phyloP scores from a whole-genome alignment of 2,329 filamentous ascomycete species.

The Plectosphaerella sp. region DNA sequence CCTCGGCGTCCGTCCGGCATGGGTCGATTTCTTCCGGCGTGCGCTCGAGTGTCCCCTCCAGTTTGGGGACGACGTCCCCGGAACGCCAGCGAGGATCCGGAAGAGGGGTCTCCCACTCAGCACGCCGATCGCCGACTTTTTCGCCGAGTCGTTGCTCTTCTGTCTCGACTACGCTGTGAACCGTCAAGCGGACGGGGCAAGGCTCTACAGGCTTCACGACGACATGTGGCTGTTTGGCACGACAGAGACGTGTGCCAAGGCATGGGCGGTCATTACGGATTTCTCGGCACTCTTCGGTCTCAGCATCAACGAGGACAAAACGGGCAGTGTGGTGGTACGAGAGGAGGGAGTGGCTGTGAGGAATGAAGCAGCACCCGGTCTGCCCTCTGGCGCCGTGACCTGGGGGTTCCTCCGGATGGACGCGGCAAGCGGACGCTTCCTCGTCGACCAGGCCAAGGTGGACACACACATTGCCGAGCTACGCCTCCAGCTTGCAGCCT shows the following conservation, averaged over 20 bases:
- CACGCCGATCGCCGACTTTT: constrained; percentile 48
- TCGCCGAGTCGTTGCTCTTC: constrained; percentile 56
- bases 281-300: constrained; percentile 50
- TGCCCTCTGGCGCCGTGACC: constrained; percentile 49
- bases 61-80: constrained; percentile 44
- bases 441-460: constrained; percentile 51
- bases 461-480: constrained; percentile 54
- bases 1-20: constrained; percentile 45
- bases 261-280: constrained; percentile 46
- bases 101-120: constrained; percentile 52
- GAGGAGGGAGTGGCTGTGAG: not conserved
- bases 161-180: constrained; percentile 60
- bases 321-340: constrained; percentile 41
- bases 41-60: constrained; percentile 49
- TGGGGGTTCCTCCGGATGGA: constrained; percentile 58
- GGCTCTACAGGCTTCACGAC: constrained; percentile 57
- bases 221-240: constrained; percentile 62
- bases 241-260: constrained; percentile 38
- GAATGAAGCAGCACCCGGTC: constrained; percentile 16
- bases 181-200: constrained; percentile 42
- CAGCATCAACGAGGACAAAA: constrained; percentile 52
- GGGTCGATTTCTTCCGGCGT: constrained; percentile 49
- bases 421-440: constrained; percentile 40
- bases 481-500: constrained; percentile 45
- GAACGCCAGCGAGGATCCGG: constrained; percentile 33